Evolutionary conservation across 2,329 filamentous ascomycete genomes (phyloP), one percentile per base, ranked within the genome.

Genomic region (Epichloe aotearoae): DNA sequence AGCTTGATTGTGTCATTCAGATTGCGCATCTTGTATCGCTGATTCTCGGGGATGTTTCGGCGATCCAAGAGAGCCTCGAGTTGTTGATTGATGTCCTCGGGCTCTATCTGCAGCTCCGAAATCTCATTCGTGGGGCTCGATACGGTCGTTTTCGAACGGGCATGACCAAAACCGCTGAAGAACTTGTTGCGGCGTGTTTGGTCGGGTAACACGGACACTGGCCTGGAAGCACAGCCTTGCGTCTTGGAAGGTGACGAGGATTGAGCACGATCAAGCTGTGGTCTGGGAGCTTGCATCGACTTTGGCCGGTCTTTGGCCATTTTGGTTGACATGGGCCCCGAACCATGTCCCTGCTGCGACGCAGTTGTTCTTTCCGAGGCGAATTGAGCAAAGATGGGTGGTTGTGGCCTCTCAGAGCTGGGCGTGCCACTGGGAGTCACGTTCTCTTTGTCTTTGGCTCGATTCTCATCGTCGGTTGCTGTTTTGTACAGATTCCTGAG

Each of bases 11-110:
- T 85, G 56, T 88, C 78, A 55, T 87, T 88, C 53, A 98, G 73
- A 51, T 83, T 90, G 44, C 91, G 80, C 89, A 98, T 96, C 70
- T 94, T 94, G 66, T 91, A 88, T 50, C 91, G 79, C 74, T 95
- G 89, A 56, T 95, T 86, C 61, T 94, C 87, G 3, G 91, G 90
- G 50, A 97, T 95, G 61, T 97, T 95, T 56, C 91, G 80, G 17
- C 90, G 82, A 64, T 95, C 88, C 66, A 95, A 65, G 66, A 80
- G 75, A 3, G 76, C 79, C 59, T 83, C 79, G 46, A 81, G 73
- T 55, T 80, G 76, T 52, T 66, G 69, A 54, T 78, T 71, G 40
- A 82, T 75, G 54, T 80, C 72, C 58, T 73, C 70, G n/a, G 73
- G 70, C 50, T 77, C 70, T 33, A 80, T 66, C n/a, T 58, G 53